phyloP scores from a whole-genome alignment of 805 yeast species.

The Myxozyma kluyveri region DNA sequence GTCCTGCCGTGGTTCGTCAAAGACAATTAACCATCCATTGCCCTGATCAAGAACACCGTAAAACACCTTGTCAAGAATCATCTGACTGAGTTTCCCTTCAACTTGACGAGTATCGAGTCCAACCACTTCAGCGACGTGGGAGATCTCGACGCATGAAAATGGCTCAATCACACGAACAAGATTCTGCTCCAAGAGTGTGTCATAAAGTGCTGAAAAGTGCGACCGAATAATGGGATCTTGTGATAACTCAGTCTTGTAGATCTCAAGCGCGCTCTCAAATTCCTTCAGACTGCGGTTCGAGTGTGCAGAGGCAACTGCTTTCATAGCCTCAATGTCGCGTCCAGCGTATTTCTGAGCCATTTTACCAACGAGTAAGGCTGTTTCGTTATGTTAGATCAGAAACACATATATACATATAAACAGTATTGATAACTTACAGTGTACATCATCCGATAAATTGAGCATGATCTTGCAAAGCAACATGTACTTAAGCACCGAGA shows the following conservation, averaged over 20 bases:
- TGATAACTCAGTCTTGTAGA: constrained; percentile 68
- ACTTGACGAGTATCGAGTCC: constrained; percentile 85
- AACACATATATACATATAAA: no score
- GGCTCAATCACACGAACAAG: constrained; percentile 93
- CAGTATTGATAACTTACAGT: constrained; percentile 42
- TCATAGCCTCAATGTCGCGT: constrained; percentile 91
- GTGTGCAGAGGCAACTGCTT: constrained; percentile 85
- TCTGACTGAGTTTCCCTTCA: constrained; percentile 91
- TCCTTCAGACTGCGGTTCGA: constrained; percentile 86
- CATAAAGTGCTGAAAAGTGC: constrained; percentile 90
- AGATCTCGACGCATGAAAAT: constrained; percentile 89
- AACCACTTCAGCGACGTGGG: constrained; percentile 80
- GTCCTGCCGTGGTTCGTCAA: constrained; percentile 84
- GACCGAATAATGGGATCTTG: constrained; percentile 85
- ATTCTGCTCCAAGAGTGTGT: constrained; percentile 88
- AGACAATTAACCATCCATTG: constrained; percentile 92
- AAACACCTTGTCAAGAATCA: constrained; percentile 94
- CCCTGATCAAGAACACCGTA: constrained; percentile 98
- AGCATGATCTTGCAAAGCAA: constrained; percentile 90
- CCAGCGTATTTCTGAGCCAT: constrained; percentile 70
- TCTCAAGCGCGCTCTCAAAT: constrained; percentile 76
- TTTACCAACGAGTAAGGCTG: constrained; percentile 64
- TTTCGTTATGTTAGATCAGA: neutral
- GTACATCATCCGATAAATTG: constrained; percentile 80
- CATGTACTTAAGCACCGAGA: constrained; percentile 87